Percentiles rank a stretch among this genome's conserved stretches.
These are phyloP conservation scores for Terfezia boudieri DNA, from an alignment of 495 filamentous ascomycete species.

Conservation along the genomic window DNA sequence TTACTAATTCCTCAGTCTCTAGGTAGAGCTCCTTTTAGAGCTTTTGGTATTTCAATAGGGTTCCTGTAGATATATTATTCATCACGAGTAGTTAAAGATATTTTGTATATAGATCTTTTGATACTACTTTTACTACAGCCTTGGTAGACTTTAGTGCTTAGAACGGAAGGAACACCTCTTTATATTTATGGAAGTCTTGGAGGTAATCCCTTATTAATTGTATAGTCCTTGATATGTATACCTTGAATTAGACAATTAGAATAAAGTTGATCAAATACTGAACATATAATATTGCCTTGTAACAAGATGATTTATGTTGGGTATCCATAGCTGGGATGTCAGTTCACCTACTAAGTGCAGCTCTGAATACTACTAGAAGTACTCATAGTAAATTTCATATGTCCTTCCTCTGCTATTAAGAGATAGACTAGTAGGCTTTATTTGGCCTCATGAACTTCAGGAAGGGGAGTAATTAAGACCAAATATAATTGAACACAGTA, in stretches of 20 bases:
- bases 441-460: background rate
- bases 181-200: background rate
- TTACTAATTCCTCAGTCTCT: no score
- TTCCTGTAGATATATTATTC: no score
- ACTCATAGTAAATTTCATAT: background rate
- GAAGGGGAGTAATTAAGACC: background rate
- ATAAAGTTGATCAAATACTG: background rate
- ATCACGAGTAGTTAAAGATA: no score
- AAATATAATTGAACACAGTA: no score
- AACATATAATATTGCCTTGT: background rate
- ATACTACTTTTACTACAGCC: background rate
- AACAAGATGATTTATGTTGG: no score
- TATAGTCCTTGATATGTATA: background rate
- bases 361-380: background rate
- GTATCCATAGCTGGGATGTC: no score
- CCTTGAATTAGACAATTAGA: background rate
- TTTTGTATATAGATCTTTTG: background rate
- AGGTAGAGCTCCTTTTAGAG: no score
- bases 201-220: background rate
- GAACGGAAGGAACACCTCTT: constrained; percentile 4
- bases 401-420: constrained; percentile 5
- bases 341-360: background rate
- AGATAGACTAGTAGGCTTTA: background rate
- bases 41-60: no score
- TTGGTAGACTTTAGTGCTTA: no score